Conservation (phyloP, 2,329 filamentous ascomycete species). For the Sarocladiaceae sp. region DNA sequence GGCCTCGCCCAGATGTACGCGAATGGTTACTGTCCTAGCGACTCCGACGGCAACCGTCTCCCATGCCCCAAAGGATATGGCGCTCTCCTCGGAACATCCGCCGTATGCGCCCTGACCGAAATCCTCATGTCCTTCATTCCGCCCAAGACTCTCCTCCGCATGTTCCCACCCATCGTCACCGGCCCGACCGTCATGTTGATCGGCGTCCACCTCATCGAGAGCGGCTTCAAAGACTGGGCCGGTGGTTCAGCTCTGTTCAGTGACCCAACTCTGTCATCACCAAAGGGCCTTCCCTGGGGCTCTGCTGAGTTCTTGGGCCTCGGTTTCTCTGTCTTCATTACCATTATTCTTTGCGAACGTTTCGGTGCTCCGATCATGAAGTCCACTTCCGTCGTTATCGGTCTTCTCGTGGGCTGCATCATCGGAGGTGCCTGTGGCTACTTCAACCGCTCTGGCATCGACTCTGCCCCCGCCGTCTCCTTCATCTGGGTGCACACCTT, state of each 20-base stretch:
- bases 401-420: slow-evolving; percentile 68
- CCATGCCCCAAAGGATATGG: slow-evolving; percentile 75
- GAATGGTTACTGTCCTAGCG: slow-evolving; percentile 59
- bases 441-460: slow-evolving; percentile 67
- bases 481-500: slow-evolving; percentile 80
- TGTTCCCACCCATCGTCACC: slow-evolving; percentile 75
- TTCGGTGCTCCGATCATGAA: slow-evolving; percentile 84
- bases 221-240: slow-evolving; percentile 71
- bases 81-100: slow-evolving; percentile 60
- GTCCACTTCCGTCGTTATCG: slow-evolving; percentile 67
- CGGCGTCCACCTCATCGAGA: slow-evolving; percentile 64
- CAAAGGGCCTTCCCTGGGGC: slow-evolving; percentile 70
- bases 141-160: slow-evolving; percentile 58
- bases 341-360: slow-evolving; percentile 73
- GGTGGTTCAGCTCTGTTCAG: slow-evolving; percentile 54
- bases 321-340: slow-evolving; percentile 73
- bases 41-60: slow-evolving; percentile 55
- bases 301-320: slow-evolving; percentile 71
- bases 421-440: slow-evolving; percentile 74
- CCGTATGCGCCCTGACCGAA: slow-evolving; percentile 62
- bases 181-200: slow-evolving; percentile 67
- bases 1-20: slow-evolving; percentile 72
- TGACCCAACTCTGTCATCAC: slow-evolving; percentile 58
- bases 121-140: slow-evolving; percentile 70
- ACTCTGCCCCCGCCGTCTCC: slow-evolving; percentile 61